Conservation (phyloP, 192 early-diverging fungal genomes). For the Phycomyces nitens region DNA sequence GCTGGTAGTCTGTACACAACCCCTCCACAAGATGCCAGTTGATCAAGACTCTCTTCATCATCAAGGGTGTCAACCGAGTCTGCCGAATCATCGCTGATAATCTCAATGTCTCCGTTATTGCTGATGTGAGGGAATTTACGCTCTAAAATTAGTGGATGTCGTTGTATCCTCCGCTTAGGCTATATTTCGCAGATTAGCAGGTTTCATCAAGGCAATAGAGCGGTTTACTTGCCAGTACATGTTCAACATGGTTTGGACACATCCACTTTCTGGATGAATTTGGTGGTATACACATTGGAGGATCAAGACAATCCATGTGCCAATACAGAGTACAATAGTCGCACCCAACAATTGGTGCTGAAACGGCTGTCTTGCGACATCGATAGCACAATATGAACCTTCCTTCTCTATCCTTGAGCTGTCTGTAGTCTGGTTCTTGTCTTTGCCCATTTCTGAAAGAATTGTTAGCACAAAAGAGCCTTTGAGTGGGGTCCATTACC, state of each 20-base stretch:
- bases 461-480: neutral
- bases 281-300: conserved; percentile 46
- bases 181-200: too few relatives aligned
- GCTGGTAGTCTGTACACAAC: conserved; percentile 40
- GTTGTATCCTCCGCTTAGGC: conserved; percentile 36
- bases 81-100: conserved; percentile 28
- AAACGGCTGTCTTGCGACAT: conserved; percentile 39
- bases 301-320: conserved; percentile 54
- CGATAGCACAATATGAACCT: conserved; percentile 37
- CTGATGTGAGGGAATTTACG: conserved; percentile 19
- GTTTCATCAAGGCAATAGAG: too few relatives aligned
- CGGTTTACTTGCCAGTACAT: conserved; percentile 31
- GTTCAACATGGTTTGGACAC: conserved; percentile 51
- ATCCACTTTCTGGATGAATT: conserved; percentile 47
- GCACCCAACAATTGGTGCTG: conserved; percentile 43
- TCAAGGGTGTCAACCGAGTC: neutral
- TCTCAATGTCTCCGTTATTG: conserved; percentile 40
- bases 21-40: conserved; percentile 11
- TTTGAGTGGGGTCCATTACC: neutral
- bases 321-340: conserved; percentile 50
- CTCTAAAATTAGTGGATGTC: conserved; percentile 23
- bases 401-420: conserved; percentile 35
- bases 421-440: conserved; percentile 32
- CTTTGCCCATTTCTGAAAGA: conserved; percentile 22
- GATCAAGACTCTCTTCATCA: neutral